A percentile compares a stretch with the other conserved stretches of the same genome.
phyloP scores from a whole-genome alignment of 164 flowering plant genomes.

The Stephania cephalantha region DNA sequence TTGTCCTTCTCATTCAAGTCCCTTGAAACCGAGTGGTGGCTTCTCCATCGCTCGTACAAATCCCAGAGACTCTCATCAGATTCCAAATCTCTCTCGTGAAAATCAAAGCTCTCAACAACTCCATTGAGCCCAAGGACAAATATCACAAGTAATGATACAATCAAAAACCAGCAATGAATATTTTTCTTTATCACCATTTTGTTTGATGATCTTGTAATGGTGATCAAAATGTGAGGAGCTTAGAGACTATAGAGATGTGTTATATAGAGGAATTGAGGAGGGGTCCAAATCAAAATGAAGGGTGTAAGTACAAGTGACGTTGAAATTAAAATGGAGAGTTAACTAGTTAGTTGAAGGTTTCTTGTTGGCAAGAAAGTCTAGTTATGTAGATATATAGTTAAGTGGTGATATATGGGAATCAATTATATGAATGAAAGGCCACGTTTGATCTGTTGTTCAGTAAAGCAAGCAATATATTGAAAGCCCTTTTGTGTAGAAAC shows the following conservation, averaged over 20 bases:
- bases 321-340: background rate
- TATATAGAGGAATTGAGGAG: conserved; percentile 2
- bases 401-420: background rate
- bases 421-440: background rate
- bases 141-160: conserved; percentile 25
- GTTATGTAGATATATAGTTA: conserved; percentile 1
- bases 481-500: too few species aligned
- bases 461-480: conserved; percentile 8
- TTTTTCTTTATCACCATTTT: conserved; percentile 23
- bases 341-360: background rate
- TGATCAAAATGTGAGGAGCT: too few species aligned
- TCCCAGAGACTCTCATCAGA: conserved; percentile 57
- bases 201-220: conserved; percentile 1
- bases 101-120: conserved; percentile 39
- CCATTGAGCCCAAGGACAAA: conserved; percentile 24
- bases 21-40: conserved; percentile 51
- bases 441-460: background rate
- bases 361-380: conserved; percentile 9
- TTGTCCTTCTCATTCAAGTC: conserved; percentile 45
- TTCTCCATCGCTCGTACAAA: conserved; percentile 66
- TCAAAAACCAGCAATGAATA: conserved; percentile 1
- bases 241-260: background rate
- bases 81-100: conserved; percentile 48
- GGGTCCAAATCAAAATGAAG: conserved; percentile 2
- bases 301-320: background rate